Conservation (phyloP, 208 protist species). For the Leishmania amazonensis region DNA sequence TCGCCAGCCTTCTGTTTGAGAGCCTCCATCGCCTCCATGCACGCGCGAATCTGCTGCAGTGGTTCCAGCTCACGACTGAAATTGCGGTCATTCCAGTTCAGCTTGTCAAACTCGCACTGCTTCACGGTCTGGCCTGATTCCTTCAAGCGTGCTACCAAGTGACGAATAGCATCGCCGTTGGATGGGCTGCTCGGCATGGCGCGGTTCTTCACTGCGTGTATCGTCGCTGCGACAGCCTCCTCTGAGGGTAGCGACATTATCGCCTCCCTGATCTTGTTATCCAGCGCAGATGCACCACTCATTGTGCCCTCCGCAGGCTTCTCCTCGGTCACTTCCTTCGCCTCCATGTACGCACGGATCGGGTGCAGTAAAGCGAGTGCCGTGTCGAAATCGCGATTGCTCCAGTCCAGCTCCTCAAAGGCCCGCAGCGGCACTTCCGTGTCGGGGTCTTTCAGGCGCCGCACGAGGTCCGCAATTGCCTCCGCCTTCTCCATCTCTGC, state of each 20-base stretch:
- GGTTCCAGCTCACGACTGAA: conserved; percentile 49
- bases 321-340: conserved; percentile 39
- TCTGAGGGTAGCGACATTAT: conserved; percentile 45
- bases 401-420: conserved; percentile 55
- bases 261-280: conserved; percentile 45
- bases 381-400: conserved; percentile 48
- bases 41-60: conserved; percentile 47
- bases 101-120: conserved; percentile 32
- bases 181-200: conserved; percentile 16
- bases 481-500: conserved; percentile 34
- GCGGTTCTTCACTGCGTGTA: conserved; percentile 23
- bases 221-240: conserved; percentile 32
- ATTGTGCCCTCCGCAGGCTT: conserved; percentile 10
- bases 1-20: conserved; percentile 14
- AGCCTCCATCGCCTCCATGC: conserved; percentile 61
- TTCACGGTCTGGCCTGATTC: conserved; percentile 30
- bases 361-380: conserved; percentile 38
- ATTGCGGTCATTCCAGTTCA: conserved; percentile 63
- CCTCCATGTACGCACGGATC: conserved; percentile 61
- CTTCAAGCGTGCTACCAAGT: conserved; percentile 35
- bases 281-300: not conserved
- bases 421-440: conserved; percentile 37
- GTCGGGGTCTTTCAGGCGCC: conserved; percentile 27
- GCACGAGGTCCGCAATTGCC: conserved; percentile 41
- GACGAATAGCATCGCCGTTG: conserved; percentile 46